These are phyloP conservation scores for Melampsora americana DNA, from an alignment of 1,284 basidiomycete genomes.

Conservation along the genomic window DNA sequence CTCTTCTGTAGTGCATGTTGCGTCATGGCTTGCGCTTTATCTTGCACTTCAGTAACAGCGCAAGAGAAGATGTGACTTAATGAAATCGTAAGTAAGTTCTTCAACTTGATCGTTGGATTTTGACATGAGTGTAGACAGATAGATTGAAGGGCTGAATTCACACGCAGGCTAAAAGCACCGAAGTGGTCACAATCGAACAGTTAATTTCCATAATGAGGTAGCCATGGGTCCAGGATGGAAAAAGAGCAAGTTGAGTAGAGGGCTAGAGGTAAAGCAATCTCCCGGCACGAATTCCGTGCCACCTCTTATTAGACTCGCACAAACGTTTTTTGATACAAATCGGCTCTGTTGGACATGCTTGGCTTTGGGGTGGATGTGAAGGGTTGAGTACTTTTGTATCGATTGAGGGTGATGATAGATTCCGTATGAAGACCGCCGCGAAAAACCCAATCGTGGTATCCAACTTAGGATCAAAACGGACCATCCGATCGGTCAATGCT, in stretches of 20 bases:
- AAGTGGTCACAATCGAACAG: too few species aligned
- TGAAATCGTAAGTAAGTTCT: too few species aligned
- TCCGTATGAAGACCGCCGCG: slow-evolving; percentile 52
- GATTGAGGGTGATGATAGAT: neutral
- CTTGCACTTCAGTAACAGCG: too few species aligned
- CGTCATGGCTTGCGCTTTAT: too few species aligned
- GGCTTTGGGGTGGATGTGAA: neutral
- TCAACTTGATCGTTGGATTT: too few species aligned
- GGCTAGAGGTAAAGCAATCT: neutral
- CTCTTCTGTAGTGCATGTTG: too few species aligned
- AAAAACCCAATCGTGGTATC: slow-evolving; percentile 94
- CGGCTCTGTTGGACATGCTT: neutral
- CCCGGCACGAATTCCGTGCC: neutral
- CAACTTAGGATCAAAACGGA: slow-evolving; percentile 79
- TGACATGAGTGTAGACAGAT: too few species aligned
- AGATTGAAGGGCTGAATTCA: too few species aligned
- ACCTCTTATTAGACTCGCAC: neutral
- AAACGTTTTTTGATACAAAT: neutral
- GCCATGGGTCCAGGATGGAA: too few species aligned
- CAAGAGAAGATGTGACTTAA: too few species aligned
- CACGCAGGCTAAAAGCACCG: too few species aligned
- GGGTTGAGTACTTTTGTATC: neutral
- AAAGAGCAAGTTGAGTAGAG: neutral
- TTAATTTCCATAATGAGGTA: too few species aligned
- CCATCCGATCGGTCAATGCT: slow-evolving; percentile 66